phyloP scores from a whole-genome alignment of 139 green algal genomes.

The Klebsormidium nitens region DNA sequence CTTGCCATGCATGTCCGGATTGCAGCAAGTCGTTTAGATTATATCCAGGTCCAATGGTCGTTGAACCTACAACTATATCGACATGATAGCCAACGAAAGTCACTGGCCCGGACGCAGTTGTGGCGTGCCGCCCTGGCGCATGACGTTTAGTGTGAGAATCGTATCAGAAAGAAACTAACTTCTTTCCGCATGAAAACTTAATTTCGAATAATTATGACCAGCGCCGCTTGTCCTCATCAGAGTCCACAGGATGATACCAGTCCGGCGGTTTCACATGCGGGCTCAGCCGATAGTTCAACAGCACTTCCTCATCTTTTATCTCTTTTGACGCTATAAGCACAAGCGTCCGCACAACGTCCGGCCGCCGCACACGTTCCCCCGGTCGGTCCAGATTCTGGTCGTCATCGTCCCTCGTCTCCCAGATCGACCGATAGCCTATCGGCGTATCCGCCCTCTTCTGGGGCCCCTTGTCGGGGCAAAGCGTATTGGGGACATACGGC shows the following conservation, averaged over 20 bases:
- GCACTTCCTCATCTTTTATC: slow-evolving; percentile 58
- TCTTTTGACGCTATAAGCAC: slow-evolving; percentile 51
- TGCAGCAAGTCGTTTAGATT: no score
- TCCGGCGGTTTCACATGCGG: slow-evolving; percentile 41
- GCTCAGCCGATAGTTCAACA: slow-evolving; percentile 69
- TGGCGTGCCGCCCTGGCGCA: no score
- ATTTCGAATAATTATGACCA: no score
- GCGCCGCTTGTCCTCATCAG: slow-evolving; percentile 52
- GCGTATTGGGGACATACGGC: not conserved
- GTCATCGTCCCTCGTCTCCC: not conserved
- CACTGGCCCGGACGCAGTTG: no score
- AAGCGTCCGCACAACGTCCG: slow-evolving; percentile 47
- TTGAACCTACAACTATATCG: no score
- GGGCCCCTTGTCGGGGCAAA: not conserved
- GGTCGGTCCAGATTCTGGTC: not conserved
- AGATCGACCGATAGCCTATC: not conserved
- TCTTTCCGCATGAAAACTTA: no score
- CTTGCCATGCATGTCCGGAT: no score
- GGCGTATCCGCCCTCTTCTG: not conserved
- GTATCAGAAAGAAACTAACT: no score
- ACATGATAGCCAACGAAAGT: no score
- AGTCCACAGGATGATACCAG: slow-evolving; percentile 65
- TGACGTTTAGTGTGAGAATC: no score
- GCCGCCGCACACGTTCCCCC: not conserved
- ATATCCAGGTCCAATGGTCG: no score